Evolutionary conservation across 2,329 filamentous ascomycete genomes (phyloP), one percentile per base, ranked within the genome.

Genomic region (Aspergillus tubingensis): DNA sequence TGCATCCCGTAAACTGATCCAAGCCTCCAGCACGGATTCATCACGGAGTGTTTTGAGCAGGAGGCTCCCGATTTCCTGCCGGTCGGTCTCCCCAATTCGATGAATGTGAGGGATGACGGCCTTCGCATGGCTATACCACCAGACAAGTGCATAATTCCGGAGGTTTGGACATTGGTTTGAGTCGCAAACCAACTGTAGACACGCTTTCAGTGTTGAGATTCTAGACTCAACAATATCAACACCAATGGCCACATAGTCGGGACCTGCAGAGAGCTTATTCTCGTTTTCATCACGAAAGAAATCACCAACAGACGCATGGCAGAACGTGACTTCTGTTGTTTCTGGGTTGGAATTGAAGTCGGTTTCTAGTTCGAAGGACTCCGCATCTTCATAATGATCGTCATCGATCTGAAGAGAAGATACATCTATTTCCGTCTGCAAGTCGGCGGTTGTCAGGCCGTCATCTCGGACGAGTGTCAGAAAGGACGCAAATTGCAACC

Each of bases 301-400:
- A 32, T 70, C 68, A 17, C 68, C 62, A 19, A 70, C 62, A 30
- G 68, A 70, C 3, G 68, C 65, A 57, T 70, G 68, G 36, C 63
- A 62, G 39, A 70, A 69, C 3, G 61, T 59, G 8, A 70, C 60
- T 1, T 44, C 54, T 1, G 68, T 70, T 15, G 64, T 65, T 5
- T 55, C 15, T 3, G 23, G 55, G 30, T 68, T 59, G 1, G 68
- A 70, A 36, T 68, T 58, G 52, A 69, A 66, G 19, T 62, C 62
- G 11, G 2, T 25, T 17, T 49, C 44, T n/a, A 49, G 11, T 7
- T 15, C 7, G 21, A 49, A 25, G 2, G 17, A 15, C 2, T 30
- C 44, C 13, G 13, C 21, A n/a, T n/a, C 23, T 21, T 36, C 52
- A 30, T 21, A 6, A 10, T 13, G 8, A 11, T 32, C 52, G 32